Conservation (phyloP, 1,139 yeast genomes). For the Suhomyces panamericanus region DNA sequence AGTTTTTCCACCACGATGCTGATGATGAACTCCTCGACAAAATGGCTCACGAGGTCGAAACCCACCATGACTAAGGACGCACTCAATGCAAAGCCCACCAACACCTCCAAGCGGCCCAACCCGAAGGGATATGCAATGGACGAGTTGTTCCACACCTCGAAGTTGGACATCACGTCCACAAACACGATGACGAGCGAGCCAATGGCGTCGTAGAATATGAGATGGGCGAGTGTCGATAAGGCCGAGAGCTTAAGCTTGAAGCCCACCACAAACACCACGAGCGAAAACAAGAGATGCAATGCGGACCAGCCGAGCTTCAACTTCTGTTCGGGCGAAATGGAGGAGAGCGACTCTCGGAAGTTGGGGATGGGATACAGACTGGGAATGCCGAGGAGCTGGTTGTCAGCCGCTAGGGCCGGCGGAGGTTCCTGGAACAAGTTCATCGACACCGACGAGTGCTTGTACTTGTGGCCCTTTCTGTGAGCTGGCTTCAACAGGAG, state of each 20-base stretch:
- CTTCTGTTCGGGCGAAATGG: slow-evolving; percentile 56
- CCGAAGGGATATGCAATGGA: slow-evolving; percentile 90
- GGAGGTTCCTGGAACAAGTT: slow-evolving; percentile 94
- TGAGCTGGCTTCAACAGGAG: slow-evolving; percentile 58
- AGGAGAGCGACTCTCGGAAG: slow-evolving; percentile 55
- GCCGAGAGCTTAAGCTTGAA: slow-evolving; percentile 58
- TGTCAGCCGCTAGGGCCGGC: slow-evolving; percentile 34
- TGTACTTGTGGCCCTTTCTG: slow-evolving; percentile 92
- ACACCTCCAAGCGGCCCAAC: slow-evolving; percentile 79
- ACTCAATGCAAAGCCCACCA: slow-evolving; percentile 84
- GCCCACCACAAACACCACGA: slow-evolving; percentile 61
- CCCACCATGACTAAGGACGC: slow-evolving; percentile 89
- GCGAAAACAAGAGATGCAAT: slow-evolving; percentile 57
- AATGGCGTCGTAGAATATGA: slow-evolving; percentile 81
- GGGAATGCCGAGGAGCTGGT: slow-evolving; percentile 71
- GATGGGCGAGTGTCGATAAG: slow-evolving; percentile 79
- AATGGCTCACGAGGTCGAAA: slow-evolving; percentile 80
- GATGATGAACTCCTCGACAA: slow-evolving; percentile 71
- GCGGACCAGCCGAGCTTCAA: slow-evolving; percentile 64
- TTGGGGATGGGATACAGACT: slow-evolving; percentile 82
- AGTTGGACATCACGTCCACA: slow-evolving; percentile 81
- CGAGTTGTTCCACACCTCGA: slow-evolving; percentile 88
- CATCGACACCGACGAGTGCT: slow-evolving; percentile 96
- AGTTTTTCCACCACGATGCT: slow-evolving; percentile 44
- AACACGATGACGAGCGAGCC: slow-evolving; percentile 70